Conservation (phyloP, 129 eudicot genomes). For the Flaveria bidentis region DNA sequence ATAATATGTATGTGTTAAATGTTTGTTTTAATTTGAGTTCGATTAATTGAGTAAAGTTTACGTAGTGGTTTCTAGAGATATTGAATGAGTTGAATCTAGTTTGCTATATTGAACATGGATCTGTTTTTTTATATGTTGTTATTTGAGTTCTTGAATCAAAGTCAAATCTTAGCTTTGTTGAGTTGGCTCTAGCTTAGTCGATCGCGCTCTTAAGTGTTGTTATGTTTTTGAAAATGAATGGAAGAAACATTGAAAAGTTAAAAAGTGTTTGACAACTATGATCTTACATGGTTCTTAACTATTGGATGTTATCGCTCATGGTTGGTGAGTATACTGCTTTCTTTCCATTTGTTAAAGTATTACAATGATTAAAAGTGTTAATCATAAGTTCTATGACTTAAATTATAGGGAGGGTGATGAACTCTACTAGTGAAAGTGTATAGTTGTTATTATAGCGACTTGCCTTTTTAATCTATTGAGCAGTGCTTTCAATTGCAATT, state of each 20-base stretch:
- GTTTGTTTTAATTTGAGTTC: background rate
- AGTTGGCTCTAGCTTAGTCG: background rate
- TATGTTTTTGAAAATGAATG: background rate
- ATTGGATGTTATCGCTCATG: background rate
- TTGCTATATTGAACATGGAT: constrained; percentile 8
- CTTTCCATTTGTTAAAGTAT: background rate
- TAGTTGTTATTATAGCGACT: constrained; percentile 1
- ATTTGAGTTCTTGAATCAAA: background rate
- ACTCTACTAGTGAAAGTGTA: constrained; percentile 2
- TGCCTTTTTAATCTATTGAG: background rate
- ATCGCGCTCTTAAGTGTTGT: background rate
- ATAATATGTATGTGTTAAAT: background rate
- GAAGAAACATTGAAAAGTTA: background rate
- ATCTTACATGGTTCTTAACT: background rate
- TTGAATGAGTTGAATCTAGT: background rate
- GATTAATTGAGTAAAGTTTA: background rate
- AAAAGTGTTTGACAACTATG: background rate
- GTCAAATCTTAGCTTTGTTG: background rate
- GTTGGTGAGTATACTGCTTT: background rate
- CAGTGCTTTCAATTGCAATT: background rate
- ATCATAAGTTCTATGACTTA: background rate
- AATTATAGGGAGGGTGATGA: constrained; percentile 9
- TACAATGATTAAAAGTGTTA: background rate
- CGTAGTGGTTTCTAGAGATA: background rate
- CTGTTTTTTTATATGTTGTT: background rate